Evolutionary conservation across 1,284 basidiomycete genomes (phyloP), one percentile per base, ranked within the genome.

Genomic region (Sporisorium iseilematis-ciliati): DNA sequence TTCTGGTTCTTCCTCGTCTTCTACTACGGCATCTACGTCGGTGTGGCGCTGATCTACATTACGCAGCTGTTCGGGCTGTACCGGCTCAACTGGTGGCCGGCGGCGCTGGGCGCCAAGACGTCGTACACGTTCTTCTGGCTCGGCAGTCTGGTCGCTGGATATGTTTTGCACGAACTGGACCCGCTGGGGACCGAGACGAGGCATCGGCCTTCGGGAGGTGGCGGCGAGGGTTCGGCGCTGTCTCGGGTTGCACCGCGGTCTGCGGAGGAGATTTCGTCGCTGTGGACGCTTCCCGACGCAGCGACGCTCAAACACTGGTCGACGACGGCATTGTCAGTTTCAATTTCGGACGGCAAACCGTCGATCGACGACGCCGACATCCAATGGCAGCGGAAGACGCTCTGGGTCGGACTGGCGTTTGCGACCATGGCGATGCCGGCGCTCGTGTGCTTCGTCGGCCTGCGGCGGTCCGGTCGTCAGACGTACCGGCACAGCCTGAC

Each of bases 361-460:
- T 57, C 54, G 11, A 73, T 76, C 38, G 77, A 78, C 52, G 66
- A 77, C 29, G 75, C 76, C 16, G 75, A 84, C 50, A 84, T 87
- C 8, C 88, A 89, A 66, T 89, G 88, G 89, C 88, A 89, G 79
- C 81, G 88, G 7, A 89, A 89, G 81, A 89, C 88, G 84, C 75
- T 83, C 79, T 89, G 89, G 89, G 88, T 89, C 12, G 75, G 85
- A 6, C 81, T 89, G n/a, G 87, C 88, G 0, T 89, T 89, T 68
- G 82, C 85, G 0, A 88, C 88, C 2, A 89, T 89, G 88, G 83
- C 87, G 23, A 87, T 88, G 83, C 88, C 88, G 0, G 88, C 88
- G 0, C 66, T 89, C 0, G 79, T 84, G 4, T 85, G 83, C 49
- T 71, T 85, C 23, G 62, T 80, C 1, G 83, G 83, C 0, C 56